These are phyloP conservation scores for Phytophthora pinifolia DNA, from an alignment of 352 stramenopile species.

Conservation along the genomic window DNA sequence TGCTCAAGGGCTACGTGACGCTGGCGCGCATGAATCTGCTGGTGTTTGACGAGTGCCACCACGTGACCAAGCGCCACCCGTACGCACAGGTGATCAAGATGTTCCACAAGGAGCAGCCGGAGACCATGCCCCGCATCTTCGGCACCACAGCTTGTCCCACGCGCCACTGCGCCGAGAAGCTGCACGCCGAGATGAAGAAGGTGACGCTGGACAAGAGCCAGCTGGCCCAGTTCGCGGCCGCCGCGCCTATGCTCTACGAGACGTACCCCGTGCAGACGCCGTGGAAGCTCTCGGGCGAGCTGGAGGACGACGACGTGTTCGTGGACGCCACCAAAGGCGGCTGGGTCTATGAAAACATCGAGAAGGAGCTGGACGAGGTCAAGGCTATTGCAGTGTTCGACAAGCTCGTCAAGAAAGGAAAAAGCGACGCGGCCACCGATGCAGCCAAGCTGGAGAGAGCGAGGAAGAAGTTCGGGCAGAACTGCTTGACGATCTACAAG, in stretches of 20 bases:
- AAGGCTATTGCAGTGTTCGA: slow-evolving; percentile 50
- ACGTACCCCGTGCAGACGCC: slow-evolving; percentile 45
- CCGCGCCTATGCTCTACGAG: slow-evolving; percentile 66
- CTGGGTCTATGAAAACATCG: slow-evolving; percentile 41
- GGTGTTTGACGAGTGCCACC: slow-evolving; percentile 91
- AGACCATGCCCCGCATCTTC: slow-evolving; percentile 72
- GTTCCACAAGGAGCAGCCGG: slow-evolving; percentile 47
- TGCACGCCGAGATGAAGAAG: slow-evolving; percentile 72
- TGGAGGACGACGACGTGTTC: slow-evolving; percentile 4
- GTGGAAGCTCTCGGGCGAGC: slow-evolving; percentile 26
- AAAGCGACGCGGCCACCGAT: slow-evolving; percentile 37
- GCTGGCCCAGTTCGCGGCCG: slow-evolving; percentile 58
- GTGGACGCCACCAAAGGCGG: slow-evolving; percentile 1
- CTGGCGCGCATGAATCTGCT: slow-evolving; percentile 82
- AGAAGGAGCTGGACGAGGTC: slow-evolving; percentile 45
- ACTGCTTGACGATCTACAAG: slow-evolving; percentile 58
- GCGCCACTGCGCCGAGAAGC: slow-evolving; percentile 65
- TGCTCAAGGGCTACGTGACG: slow-evolving; percentile 83
- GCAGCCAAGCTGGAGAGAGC: slow-evolving; percentile 47
- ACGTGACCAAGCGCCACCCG: slow-evolving; percentile 87
- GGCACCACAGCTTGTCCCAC: slow-evolving; percentile 82
- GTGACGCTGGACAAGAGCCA: slow-evolving; percentile 64
- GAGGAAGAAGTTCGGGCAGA: slow-evolving; percentile 56
- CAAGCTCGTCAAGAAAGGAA: slow-evolving; percentile 57
- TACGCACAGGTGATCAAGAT: slow-evolving; percentile 89